Evolutionary conservation across 2,329 filamentous ascomycete genomes (phyloP), one percentile per base, ranked within the genome.

Genomic region (Xylaria sp.): DNA sequence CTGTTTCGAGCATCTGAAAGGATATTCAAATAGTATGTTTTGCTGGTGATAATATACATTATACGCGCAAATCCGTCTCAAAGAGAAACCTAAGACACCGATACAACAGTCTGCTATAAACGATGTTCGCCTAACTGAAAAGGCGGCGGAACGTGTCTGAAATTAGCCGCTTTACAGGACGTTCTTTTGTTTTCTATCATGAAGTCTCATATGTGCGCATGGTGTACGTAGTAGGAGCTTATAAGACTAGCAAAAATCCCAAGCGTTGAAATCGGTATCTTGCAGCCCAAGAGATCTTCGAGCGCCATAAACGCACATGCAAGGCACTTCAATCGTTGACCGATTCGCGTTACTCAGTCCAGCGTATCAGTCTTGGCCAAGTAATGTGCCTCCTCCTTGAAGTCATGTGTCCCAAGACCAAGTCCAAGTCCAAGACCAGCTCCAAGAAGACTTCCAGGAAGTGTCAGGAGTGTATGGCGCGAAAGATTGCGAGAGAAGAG

Each of bases 391-490:
- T 69, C 40, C n/a, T 66, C 46, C 38, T 67, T 40, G 60, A 64
- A 42, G 61, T 62, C 26, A 69, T 59, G 67, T 71, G 67, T 57
- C 15, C 60, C 33, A 69, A 65, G 66, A 58, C 63, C 46, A 66
- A 65, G 53, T 40, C 57, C 38, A 71, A 67, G 53, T 63, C 59
- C 28, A 69, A 59, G 31, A 31, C 31, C 49, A 53, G 59, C 40
- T 31, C 40, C 13, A 69, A 53, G 36, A 69, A 40, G 42, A 57
- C 53, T 23, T 59, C 49, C 31, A 69, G 48, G 48, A 65, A 48
- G 17, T 71, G 68, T 53, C 20, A 10, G 20, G 56, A 59, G 13
- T 71, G 67, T 54, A 66, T 5, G 11, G n/a, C 40, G 20, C 61
- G 64, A 23, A 59, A 56, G 28, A 48, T 64, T 23, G 20, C 54